Base-by-base conservation (phyloP, 768 basidiomycete genomes). In the Lactarius vividus region DNA sequence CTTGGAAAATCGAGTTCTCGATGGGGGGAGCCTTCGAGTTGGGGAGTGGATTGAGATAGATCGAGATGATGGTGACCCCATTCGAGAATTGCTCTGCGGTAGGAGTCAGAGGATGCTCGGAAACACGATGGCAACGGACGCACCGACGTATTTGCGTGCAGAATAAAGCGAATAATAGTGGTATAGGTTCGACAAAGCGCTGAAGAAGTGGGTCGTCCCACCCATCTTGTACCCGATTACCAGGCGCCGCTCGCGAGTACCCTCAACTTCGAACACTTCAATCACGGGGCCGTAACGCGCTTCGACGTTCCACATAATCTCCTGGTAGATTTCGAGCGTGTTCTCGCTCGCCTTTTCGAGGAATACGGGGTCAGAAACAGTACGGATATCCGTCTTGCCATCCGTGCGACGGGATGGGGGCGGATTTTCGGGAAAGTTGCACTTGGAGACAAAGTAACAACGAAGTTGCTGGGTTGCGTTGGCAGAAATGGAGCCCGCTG, bases 191-290 rank as follows among this genome's bases (percentile, higher is more conserved):
- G 92, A 94, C 29, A 98, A 83, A 13, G 95, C 94, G 70, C 94
- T 93, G 80, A 91, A 92, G 81, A 89, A 91, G 64, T 82, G 83
- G 59, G 85, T 85, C 9, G 96, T 97, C 15, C 90, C 91, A 57
- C 94, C 94, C 88, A 91, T 95, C 82, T 92, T 94, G 84, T 94
- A 98, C 7, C 94, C 96, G 73, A 99, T 98, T 69, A 99, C 97
- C 59, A 99, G 77, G 59, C 97, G 83, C 73, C 92, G 84, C 79
- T 99, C 96, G 56, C 96, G 84, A 4, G 86, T 85, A 39, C 92
- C 94, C 75, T 98, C 97, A 60, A 98, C 96, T 77, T 98, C 95
- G 75, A 88, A 98, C 54, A 94, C 88, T 74, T 96, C 92, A 72
- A 98, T 94, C 65, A 99, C 97, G 49, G 96, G 96, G 0, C 97